These are phyloP conservation scores for Dioszegia aurantiaca DNA, from an alignment of 768 basidiomycete species.

Conservation along the genomic window DNA sequence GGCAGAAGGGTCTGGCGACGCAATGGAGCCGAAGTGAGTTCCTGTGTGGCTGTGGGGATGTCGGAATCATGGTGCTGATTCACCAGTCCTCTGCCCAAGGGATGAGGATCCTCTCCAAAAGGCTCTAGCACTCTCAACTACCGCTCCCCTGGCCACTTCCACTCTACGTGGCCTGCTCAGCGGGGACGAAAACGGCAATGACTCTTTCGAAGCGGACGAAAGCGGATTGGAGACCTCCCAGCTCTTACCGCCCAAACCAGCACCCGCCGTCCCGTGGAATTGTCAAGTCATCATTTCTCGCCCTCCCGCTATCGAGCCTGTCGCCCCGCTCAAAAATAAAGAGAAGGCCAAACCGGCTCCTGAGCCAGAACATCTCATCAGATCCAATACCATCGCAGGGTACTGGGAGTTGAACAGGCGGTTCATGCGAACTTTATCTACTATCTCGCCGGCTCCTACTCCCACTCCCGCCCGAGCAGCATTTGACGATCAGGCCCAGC, in stretches of 20 bases:
- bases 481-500: slow-evolving; percentile 18
- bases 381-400: slow-evolving; percentile 70
- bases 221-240: slow-evolving; percentile 11
- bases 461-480: not conserved
- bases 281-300: slow-evolving; percentile 42
- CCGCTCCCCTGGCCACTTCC: slow-evolving; percentile 15
- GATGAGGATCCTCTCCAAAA: slow-evolving; percentile 35
- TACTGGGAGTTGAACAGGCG: slow-evolving; percentile 79
- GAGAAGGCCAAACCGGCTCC: slow-evolving; percentile 25
- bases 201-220: slow-evolving; percentile 15
- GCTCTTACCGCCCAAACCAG: not conserved
- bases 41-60: not conserved
- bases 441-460: slow-evolving; percentile 1
- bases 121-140: slow-evolving; percentile 38
- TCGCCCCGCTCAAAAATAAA: slow-evolving; percentile 19
- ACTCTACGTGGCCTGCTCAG: not conserved
- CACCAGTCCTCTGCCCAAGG: slow-evolving; percentile 36
- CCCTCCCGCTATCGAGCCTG: slow-evolving; percentile 18
- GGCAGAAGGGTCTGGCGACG: slow-evolving; percentile 53
- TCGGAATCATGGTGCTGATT: not conserved
- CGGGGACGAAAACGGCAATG: not conserved
- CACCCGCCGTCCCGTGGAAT: slow-evolving; percentile 21
- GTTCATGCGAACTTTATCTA: slow-evolving; percentile 36
- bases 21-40: slow-evolving; percentile 50
- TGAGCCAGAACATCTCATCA: slow-evolving; percentile 53